Conservation (phyloP, 106 monocot species). For the Ottelia alismoides region DNA sequence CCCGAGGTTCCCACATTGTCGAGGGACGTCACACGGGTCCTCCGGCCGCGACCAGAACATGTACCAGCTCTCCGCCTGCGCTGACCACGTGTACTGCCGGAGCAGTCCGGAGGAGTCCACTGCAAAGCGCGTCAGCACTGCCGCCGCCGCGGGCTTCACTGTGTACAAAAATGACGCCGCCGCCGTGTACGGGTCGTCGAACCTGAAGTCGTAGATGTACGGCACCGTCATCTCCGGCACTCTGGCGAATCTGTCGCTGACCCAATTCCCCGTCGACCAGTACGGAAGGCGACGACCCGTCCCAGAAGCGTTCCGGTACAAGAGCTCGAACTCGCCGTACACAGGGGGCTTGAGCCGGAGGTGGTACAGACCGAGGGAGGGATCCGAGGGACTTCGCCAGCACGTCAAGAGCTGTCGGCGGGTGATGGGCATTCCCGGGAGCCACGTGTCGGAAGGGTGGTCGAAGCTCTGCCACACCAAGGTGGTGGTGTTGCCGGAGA, state of each 20-base stretch:
- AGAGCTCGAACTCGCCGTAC: conserved; percentile 48
- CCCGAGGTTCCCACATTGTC: conserved; percentile 41
- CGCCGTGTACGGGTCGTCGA: conserved; percentile 36
- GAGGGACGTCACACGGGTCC: conserved; percentile 27
- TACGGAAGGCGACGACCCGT: conserved; percentile 8
- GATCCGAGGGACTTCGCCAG: conserved; percentile 39
- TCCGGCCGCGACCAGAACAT: conserved; percentile 56
- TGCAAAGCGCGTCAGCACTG: conserved; percentile 28
- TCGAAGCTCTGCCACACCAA: conserved; percentile 65
- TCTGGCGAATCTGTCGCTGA: conserved; percentile 22
- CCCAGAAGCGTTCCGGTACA: conserved; percentile 5
- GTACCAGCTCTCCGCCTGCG: conserved; percentile 46
- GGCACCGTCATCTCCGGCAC: conserved; percentile 69
- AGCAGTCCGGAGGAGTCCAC: conserved; percentile 42
- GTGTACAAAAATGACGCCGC: conserved; percentile 38
- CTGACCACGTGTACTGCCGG: conserved; percentile 55
- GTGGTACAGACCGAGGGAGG: conserved; percentile 32
- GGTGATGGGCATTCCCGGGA: conserved; percentile 29
- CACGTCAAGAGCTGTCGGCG: conserved; percentile 11
- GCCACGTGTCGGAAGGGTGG: conserved; percentile 38
- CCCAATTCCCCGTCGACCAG: conserved; percentile 57
- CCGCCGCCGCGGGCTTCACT: neutral
- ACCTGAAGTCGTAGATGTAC: conserved; percentile 48
- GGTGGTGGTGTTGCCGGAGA: conserved; percentile 3
- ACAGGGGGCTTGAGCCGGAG: conserved; percentile 24